Evolutionary conservation across 345 rosid genomes (phyloP).

Genomic region (Iberis pinnata): DNA sequence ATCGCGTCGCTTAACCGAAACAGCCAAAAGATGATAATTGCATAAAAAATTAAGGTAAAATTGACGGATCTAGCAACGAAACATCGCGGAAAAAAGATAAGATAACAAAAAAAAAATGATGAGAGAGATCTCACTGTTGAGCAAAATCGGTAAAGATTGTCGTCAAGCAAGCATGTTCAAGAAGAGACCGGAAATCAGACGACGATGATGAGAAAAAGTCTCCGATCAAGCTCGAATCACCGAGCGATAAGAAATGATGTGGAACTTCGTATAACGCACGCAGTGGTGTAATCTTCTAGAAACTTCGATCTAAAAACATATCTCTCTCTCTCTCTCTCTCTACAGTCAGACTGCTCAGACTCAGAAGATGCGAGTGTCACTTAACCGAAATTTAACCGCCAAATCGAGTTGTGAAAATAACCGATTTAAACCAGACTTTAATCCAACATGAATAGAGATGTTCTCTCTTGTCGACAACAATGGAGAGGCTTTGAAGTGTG

Average conservation of each 20-base stretch:
- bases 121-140: constrained; percentile 18
- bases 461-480: background rate
- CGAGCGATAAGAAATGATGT: constrained; percentile 21
- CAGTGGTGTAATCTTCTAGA: constrained; percentile 23
- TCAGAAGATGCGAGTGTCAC: background rate
- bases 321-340: constrained; percentile 13
- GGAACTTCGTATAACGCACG: constrained; percentile 22
- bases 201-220: background rate
- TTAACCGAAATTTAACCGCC: constrained; percentile 21
- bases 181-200: background rate
- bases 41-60: background rate
- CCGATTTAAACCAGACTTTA: constrained; percentile 8
- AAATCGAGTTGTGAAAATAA: background rate
- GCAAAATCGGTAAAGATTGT: constrained; percentile 5
- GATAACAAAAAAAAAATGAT: background rate
- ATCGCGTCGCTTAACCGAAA: background rate
- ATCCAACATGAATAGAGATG: background rate
- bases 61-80: constrained; percentile 20
- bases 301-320: constrained; percentile 21
- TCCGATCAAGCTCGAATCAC: constrained; percentile 18
- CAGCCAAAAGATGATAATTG: background rate
- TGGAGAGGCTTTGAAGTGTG: constrained; percentile 10
- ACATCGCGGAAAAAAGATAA: background rate
- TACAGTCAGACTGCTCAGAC: constrained; percentile 17
- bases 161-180: constrained; percentile 23